Base-by-base conservation (phyloP, 2,329 filamentous ascomycete species). In the Dothideomycetes sp. region DNA sequence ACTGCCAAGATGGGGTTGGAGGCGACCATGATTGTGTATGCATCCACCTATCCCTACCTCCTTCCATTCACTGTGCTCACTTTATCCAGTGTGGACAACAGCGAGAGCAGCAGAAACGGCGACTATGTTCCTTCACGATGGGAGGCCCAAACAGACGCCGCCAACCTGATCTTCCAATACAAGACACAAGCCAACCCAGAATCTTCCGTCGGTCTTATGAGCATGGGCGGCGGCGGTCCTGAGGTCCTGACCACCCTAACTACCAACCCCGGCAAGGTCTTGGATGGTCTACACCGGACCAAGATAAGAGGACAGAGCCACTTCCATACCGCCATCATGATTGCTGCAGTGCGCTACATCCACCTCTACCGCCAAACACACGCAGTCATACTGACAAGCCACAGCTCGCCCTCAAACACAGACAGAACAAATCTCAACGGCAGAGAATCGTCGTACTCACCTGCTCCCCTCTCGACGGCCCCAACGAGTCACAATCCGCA, bases 401-500 rank as follows among this genome's bases (percentile, higher is more conserved):
- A n/a, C 57, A 95, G 88, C 76, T 98, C 54, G 91, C 91, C 31
- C 75, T 98, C 54, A 96, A 96, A 69, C 91, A 98, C 67, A 81
- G 91, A 55, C 88, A 94, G 67, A 96, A 98, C 69, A 94, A 94
- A 65, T 86, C 85, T 36, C 91, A 96, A 66, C 79, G 86, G 52
- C 88, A 94, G 72, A 84, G 91, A 50, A 94, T 98, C 71, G 83
- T 98, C 64, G 87, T 93, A 45, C 95, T 98, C 63, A 82, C 88
- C 47, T 98, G 91, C 73, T 94, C 87, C 31, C 84, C 88, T 19
- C 81, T 96, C 56, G 74, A 79, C 46, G 91, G 96, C 57, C 80
- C 85, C 56, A 75, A 79, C 46, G 91, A 98, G 57, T 81, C 85
- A 48, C 84, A 95, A 62, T 91, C 91, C 67, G 78, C 82, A 39